Evolutionary conservation across 441 rosid genomes (phyloP), one percentile per base, ranked within the genome.

Genomic region (Mallotus japonicus): DNA sequence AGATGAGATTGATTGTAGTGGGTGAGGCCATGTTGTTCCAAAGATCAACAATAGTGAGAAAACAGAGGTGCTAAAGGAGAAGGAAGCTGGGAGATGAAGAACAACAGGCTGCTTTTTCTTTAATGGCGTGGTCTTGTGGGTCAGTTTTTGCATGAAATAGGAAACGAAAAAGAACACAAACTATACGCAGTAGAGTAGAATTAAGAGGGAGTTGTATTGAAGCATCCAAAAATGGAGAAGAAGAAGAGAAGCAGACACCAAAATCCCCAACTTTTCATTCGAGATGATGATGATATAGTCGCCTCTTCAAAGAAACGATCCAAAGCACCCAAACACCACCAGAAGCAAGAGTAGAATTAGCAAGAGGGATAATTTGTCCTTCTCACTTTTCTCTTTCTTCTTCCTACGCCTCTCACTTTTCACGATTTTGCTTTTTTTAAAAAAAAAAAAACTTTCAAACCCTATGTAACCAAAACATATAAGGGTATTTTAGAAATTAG

Each of bases 81-180:
- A 86, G 85, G 75, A 85, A 69, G 84, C 24, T 90, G 73, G 78
- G 87, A 20, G 95, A 89, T 79, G 97, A 88, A 76, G 95, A 94
- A 79, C 88, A 94, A 79, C 88, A 86, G 61, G 97, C 98, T 61
- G 99, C 99, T 74, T 80, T 90, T 64, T 87, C 85, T 66, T 71
- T 94, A 54, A 73, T 94, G 83, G 93, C 95, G 8, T 69, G 92
- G 78, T 92, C 97, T 4, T 90, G 86, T 60, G 88, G 87, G 75
- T 82, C 89, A 60, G 89, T 89, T 77, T 81, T 87, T 68, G 89
- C 88, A 40, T 87, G 76, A 73, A 54, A 40, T 11, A 13, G 56
- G 73, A 37, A 37, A 47, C 32, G 40, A 34, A 34, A 20, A 47
- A 53, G 44, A n/a, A 40, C 1, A 24, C 2, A 24, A 24, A 24